Conservation (phyloP, 2,329 filamentous ascomycete genomes). For the Hypoxylon sp. region DNA sequence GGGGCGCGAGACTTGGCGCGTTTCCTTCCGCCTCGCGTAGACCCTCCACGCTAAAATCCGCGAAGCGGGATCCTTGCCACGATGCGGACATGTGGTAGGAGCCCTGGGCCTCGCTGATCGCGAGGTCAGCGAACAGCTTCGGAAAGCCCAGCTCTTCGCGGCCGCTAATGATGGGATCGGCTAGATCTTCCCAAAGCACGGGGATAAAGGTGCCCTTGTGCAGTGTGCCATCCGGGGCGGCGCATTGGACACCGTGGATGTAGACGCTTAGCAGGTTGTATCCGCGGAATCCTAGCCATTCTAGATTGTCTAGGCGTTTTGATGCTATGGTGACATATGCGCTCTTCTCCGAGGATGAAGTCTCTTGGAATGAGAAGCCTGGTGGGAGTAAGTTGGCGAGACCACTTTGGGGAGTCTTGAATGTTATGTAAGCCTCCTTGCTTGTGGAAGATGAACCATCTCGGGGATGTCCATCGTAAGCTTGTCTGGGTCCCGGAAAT, state of each 20-base stretch:
- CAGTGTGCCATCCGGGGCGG: background rate
- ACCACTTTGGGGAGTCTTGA: conserved; percentile 8
- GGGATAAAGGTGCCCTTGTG: conserved; percentile 17
- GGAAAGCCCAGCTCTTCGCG: conserved; percentile 19
- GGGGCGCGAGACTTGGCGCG: conserved; percentile 10
- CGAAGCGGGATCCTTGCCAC: conserved; percentile 15
- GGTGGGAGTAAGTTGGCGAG: conserved; percentile 11
- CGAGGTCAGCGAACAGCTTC: conserved; percentile 17
- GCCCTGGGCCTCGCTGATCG: conserved; percentile 12
- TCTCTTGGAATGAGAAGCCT: conserved; percentile 14
- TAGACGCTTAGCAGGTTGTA: conserved; percentile 20
- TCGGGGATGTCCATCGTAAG: conserved; percentile 8
- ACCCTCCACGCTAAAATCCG: conserved; percentile 3
- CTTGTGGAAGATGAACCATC: conserved; percentile 10
- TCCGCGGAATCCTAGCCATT: conserved; percentile 19
- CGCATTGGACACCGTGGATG: conserved; percentile 17
- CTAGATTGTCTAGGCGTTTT: conserved; percentile 15
- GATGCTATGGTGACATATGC: conserved; percentile 17
- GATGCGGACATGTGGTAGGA: conserved; percentile 10
- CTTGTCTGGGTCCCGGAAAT: conserved; percentile 19
- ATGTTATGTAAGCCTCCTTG: conserved; percentile 19
- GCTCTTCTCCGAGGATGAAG: background rate
- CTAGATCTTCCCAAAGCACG: conserved; percentile 20
- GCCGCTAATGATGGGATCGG: conserved; percentile 22
- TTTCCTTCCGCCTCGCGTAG: background rate